Base-by-base conservation (phyloP, 2,329 filamentous ascomycete species). In the Colletotrichum filicis region DNA sequence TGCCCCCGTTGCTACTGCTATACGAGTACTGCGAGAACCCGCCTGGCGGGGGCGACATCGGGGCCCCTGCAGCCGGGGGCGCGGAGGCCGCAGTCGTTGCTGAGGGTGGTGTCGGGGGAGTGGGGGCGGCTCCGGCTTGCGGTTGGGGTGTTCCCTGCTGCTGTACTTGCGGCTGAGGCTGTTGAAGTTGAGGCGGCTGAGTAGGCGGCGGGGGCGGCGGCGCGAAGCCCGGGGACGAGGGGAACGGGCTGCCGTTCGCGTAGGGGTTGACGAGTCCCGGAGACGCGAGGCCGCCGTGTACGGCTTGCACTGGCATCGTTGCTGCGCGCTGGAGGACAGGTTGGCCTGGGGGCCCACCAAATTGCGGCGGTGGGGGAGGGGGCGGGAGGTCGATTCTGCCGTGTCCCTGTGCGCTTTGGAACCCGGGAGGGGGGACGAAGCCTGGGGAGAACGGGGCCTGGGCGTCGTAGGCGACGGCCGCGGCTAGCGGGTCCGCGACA, bases 21-120 rank as follows among this genome's bases (percentile, higher is more conserved):
- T 87, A 87, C 55, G 77, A 83, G 77, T 89, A 93, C 74, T 89
- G 87, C 24, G 89, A 83, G 78, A 87, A 92, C 1, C 90, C 90
- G 1, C 87, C 87, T 0, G 85, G 85, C 2, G 88, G 88, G 4
- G 16, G 83, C 11, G 12, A 53, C 46, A 55, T 24, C 37, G 37
- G 6, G 4, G 42, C 46, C 42, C 12, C 30, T 12, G 56, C 30
- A 30, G 28, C n/a, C n/a, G 30, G 30, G 22, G 56, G 30, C 32
- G 60, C 28, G 19, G 28, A 30, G 12, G 82, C 82, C 0, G 83
- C 80, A 60, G 79, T 83, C 22, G 83, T 76, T 5, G 79, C 73
- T 4, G 81, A 81, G 8, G 80, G 79, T 64, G 83, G 42, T 42
- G 32, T 37, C 56, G 52, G 14, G 60, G 55, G 1, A 52, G 65